These are phyloP conservation scores for Rhizoclosmatium globosum DNA, from an alignment of 192 early-diverging fungal species.

Conservation along the genomic window DNA sequence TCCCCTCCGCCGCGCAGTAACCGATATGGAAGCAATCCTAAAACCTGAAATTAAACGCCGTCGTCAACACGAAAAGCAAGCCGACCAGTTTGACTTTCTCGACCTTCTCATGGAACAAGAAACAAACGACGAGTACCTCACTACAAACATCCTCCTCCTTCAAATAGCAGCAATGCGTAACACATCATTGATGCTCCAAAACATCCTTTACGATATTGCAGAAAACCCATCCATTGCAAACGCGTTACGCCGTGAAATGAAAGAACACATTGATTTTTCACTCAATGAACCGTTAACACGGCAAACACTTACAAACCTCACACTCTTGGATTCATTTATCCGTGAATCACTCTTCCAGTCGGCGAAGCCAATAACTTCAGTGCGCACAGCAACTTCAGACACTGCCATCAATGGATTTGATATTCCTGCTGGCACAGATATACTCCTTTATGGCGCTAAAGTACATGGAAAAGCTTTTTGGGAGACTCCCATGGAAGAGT, in stretches of 20 bases:
- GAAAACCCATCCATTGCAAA: neutral
- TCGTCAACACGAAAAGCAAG: neutral
- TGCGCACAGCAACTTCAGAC: neutral
- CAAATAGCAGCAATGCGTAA: slow-evolving; percentile 6
- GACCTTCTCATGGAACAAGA: neutral
- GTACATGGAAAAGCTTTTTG: slow-evolving; percentile 1
- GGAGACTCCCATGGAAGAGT: neutral
- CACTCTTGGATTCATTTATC: slow-evolving; percentile 4
- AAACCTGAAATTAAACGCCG: neutral
- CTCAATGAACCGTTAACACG: neutral
- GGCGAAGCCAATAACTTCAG: slow-evolving; percentile 10
- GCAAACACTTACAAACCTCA: neutral
- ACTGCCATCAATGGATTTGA: neutral
- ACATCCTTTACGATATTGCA: slow-evolving; percentile 4
- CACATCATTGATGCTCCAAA: neutral
- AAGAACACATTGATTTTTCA: neutral
- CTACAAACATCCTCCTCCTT: neutral
- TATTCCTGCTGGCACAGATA: neutral
- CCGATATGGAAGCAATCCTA: neutral
- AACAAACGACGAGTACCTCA: neutral
- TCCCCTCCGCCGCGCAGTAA: neutral
- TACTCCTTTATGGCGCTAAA: neutral
- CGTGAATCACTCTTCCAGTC: slow-evolving; percentile 4
- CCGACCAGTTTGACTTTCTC: neutral
- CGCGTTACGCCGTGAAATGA: neutral